Evolutionary conservation across 2,329 filamentous ascomycete species (phyloP), one percentile per base, ranked within the genome.

Genomic region (Chaetomiaceae sp.): DNA sequence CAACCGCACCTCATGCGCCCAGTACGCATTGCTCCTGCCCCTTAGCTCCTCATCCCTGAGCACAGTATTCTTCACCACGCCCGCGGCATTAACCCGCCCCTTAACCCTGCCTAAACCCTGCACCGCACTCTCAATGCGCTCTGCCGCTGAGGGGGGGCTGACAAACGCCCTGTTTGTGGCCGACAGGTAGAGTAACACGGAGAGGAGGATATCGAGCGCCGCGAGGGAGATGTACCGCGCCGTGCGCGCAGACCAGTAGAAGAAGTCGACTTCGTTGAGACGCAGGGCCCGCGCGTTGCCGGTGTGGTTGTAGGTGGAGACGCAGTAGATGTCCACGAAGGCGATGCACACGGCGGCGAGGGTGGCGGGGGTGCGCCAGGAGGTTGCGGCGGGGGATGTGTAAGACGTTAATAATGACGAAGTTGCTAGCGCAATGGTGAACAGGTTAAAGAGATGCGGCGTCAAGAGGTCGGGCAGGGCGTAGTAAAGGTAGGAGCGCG

Each of bases 381-480:
- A 73, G 14, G 75, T 72, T 4, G 82, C 85, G 54, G 85, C 79
- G 34, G 72, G 71, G 20, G 87, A 88, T 0, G 83, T 12, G 27
- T n/a, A n/a, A n/a, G 27, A 15, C 22, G 38, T 79, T 47, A 92
- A 66, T 0, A 82, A 67, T 2, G 80, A 74, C 0, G 88, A 90
- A 0, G 92, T 97, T 1, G 82, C 84, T 40, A 89, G 63, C 4
- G 88, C 89, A 17, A 96, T 71, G 43, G 85, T 70, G 51, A 82
- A 71, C 47, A 96, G 78, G 71, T 96, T 94, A 44, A 84, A 66
- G 8, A 97, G 73, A 70, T 99, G 92, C n/a, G 89, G 87, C 14
- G 82, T 75, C 1, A 91, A 64, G 7, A 95, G 73, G 23, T 82
- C 76, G 0, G 92, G 88, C 0, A 95, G 71, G 14, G 88, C 85